Percentiles rank a stretch among this genome's conserved stretches.
These are phyloP conservation scores for Ligustrum vulgare DNA, from an alignment of 257 asterid species.

Conservation along the genomic window DNA sequence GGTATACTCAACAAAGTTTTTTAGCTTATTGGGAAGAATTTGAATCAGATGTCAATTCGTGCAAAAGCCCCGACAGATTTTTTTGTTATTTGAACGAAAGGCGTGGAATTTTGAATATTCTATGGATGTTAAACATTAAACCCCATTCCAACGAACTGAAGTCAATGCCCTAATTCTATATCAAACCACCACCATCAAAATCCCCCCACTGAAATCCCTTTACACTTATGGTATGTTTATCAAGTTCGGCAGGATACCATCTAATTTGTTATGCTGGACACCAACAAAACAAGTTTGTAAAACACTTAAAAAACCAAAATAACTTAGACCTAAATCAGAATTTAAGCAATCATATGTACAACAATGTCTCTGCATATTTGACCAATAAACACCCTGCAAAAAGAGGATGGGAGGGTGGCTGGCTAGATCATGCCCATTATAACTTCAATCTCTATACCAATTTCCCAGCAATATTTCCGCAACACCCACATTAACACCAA, in stretches of 20 bases:
- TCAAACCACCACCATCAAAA: neutral
- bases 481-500: too few species aligned
- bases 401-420: too few species aligned
- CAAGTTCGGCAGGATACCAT: neutral
- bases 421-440: constrained; percentile 2
- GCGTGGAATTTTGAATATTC: neutral
- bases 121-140: neutral
- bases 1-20: neutral
- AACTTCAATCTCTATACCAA: neutral
- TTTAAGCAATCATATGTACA: neutral
- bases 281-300: too few species aligned
- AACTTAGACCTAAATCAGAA: neutral
- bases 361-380: neutral
- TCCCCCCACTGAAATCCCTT: neutral
- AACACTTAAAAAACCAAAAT: neutral
- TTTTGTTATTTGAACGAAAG: neutral
- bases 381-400: neutral
- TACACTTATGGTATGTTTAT: neutral
- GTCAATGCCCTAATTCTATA: neutral
- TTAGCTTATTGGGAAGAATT: neutral
- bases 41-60: neutral
- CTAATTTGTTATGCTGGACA: too few species aligned
- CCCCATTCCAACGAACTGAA: neutral
- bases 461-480: neutral
- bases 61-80: neutral